Base-by-base conservation (phyloP, 176 grass and related monocot species). In the Tillandsia leiboldiana region DNA sequence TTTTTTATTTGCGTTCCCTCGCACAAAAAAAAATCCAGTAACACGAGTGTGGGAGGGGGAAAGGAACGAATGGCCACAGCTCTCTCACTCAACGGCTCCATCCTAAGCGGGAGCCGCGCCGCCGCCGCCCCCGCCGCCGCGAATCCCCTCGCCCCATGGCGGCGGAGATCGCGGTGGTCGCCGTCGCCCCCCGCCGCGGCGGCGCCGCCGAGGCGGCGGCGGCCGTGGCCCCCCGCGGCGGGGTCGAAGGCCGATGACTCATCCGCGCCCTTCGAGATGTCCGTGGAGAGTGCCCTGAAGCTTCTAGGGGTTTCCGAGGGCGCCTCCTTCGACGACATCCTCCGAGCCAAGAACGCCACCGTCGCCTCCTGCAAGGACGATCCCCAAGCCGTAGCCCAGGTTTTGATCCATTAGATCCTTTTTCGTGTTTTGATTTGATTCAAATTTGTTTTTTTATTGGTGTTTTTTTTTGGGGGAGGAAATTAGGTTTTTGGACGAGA, bases 311-410 rank as follows among this genome's bases (percentile, higher is more conserved):
- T 99, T 12, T 27, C 75, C 5, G 82, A 90, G 64, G 84, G 82
- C 42, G 84, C 90, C 3, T 86, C 89, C 53, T 99, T 99, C 54
- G 95, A 99, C 14, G 95, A 99, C 52, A 99, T 99, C 73, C 82
- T 99, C 8, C 82, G 94, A 26, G 90, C 94, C 14, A 99, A 99
- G 87, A 99, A 88, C 73, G 77, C 72, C 68, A 81, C 93, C 59
- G 78, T 85, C 15, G 84, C 90, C 49, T 78, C 94, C 66, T 90
- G 84, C 82, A 85, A 90, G 94, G 90, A 90, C 66, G 94, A 99
- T 75, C 82, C 64, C 72, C 78, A 93, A 68, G 82, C 94, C 74
- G 85, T 81, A 52, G 87, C 90, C 53, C 82, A 93, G 89, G 90
- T 99, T 42, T 27, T 48, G 48, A 48, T 77, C 2, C 71, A 49